Evolutionary conservation across 176 grass and related monocot species (phyloP).

Genomic region (Canna indica): DNA sequence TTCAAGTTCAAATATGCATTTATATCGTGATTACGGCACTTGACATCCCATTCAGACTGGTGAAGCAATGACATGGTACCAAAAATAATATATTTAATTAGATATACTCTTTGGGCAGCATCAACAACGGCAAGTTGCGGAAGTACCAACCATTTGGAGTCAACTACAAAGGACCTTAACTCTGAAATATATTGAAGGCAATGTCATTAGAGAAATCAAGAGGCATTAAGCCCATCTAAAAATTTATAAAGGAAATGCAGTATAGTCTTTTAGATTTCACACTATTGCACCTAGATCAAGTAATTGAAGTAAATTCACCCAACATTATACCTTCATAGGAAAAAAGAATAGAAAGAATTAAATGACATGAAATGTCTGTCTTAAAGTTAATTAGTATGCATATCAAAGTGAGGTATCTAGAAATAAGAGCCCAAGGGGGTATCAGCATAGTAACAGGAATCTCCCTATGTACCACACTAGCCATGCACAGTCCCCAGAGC

Average conservation of each 20-base stretch:
- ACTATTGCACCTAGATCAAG: background rate
- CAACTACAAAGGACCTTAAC: background rate
- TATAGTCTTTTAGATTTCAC: background rate
- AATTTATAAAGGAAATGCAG: no score
- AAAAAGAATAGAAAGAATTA: background rate
- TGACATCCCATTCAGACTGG: background rate
- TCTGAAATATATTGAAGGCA: background rate
- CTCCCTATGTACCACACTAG: no score
- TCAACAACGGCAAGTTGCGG: no score
- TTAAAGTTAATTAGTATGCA: no score
- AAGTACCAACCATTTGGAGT: background rate
- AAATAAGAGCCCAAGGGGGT: no score
- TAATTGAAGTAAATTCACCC: background rate
- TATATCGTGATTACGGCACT: background rate
- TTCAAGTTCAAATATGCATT: background rate
- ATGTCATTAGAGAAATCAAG: background rate
- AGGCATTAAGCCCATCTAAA: background rate
- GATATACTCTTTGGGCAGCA: background rate
- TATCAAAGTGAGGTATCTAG: no score
- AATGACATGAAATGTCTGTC: background rate
- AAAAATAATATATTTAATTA: background rate
- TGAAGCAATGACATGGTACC: background rate
- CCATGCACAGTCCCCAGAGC: no score
- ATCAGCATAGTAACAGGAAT: no score
- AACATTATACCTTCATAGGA: background rate